phyloP scores from a whole-genome alignment of 2,329 filamentous ascomycete genomes.

The Parastagonospora avenae region DNA sequence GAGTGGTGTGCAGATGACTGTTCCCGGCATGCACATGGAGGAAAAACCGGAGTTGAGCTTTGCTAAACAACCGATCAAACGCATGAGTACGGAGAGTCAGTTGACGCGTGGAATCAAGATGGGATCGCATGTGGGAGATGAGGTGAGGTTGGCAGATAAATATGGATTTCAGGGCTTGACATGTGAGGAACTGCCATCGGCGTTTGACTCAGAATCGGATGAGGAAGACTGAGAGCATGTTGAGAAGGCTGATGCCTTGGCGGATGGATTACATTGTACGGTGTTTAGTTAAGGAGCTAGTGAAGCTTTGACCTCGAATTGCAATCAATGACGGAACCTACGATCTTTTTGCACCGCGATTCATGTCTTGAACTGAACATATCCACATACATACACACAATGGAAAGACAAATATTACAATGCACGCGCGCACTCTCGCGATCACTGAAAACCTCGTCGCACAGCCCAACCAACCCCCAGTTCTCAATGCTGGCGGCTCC shows the following conservation, averaged over 20 bases:
- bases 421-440: not conserved
- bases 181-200: constrained; percentile 25
- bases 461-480: not conserved
- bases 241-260: not conserved
- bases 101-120: too few relatives aligned
- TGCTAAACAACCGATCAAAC: too few relatives aligned
- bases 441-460: not conserved
- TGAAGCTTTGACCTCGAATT: not conserved
- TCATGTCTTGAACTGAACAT: not conserved
- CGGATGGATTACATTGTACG: too few relatives aligned
- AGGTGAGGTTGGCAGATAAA: constrained; percentile 6
- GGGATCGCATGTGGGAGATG: not conserved
- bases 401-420: not conserved
- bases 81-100: too few relatives aligned
- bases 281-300: too few relatives aligned
- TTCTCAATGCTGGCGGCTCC: not conserved
- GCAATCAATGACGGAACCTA: not conserved
- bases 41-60: too few relatives aligned
- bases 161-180: constrained; percentile 11
- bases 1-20: too few relatives aligned
- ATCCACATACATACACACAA: not conserved
- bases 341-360: not conserved
- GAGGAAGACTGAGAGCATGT: constrained; percentile 15
- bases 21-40: too few relatives aligned
- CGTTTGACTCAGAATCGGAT: constrained; percentile 29